Conservation (phyloP, 495 filamentous ascomycete species). For the Penicillium desertorum region DNA sequence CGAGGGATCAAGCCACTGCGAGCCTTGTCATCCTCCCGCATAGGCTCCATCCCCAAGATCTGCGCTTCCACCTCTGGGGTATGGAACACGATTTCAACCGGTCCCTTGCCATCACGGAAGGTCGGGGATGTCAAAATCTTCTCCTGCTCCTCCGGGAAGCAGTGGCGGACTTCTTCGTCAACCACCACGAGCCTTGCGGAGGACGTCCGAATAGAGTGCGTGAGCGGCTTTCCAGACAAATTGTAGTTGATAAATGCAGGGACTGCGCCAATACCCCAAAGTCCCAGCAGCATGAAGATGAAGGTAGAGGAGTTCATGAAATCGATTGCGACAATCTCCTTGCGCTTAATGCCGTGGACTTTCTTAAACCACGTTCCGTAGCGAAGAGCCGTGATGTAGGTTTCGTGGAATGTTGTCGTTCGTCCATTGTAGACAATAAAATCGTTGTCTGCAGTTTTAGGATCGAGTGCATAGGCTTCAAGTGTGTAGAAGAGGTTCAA, state of each 20-base stretch:
- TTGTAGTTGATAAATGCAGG: conserved; percentile 98
- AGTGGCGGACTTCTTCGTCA: conserved; percentile 63
- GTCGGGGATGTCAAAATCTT: conserved; percentile 41
- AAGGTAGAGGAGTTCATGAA: conserved; percentile 84
- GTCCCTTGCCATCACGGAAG: conserved; percentile 48
- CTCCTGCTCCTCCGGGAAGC: conserved; percentile 49
- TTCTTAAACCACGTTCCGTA: conserved; percentile 83
- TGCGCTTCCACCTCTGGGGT: conserved; percentile 63
- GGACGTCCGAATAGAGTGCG: conserved; percentile 75
- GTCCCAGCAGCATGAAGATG: conserved; percentile 76
- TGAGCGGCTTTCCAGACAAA: conserved; percentile 67
- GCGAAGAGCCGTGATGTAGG: conserved; percentile 70
- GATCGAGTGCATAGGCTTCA: conserved; percentile 63
- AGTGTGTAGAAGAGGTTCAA: conserved; percentile 79
- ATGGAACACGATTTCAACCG: conserved; percentile 62
- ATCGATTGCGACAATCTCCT: conserved; percentile 85
- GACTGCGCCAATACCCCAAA: conserved; percentile 85
- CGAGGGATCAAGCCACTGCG: conserved; percentile 51
- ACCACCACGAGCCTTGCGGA: conserved; percentile 70
- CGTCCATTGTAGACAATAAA: conserved; percentile 76
- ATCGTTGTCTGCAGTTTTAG: conserved; percentile 52
- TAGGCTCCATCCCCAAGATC: conserved; percentile 52
- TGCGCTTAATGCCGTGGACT: conserved; percentile 63
- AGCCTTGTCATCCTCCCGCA: conserved; percentile 62
- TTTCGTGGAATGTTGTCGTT: conserved; percentile 77